Percentiles rank a stretch among this genome's conserved stretches.
phyloP scores from a whole-genome alignment of 1,284 basidiomycete species.

The Chalciporus sp. region DNA sequence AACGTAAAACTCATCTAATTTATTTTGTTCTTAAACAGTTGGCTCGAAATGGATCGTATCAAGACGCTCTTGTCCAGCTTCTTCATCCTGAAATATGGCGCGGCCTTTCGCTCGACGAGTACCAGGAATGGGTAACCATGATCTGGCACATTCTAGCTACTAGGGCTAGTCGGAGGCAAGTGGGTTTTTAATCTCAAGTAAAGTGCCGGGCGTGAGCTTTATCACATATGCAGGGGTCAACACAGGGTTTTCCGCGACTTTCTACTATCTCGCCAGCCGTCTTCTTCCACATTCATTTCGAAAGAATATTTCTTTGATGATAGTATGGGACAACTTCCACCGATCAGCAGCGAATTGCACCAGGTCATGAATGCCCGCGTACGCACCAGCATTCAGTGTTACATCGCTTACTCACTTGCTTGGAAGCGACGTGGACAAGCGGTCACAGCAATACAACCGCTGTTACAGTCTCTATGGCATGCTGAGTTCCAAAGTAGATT shows the following conservation, averaged over 20 bases:
- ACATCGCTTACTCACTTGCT: slow-evolving; percentile 6
- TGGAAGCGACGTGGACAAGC: slow-evolving; percentile 57
- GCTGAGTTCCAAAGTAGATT: slow-evolving; percentile 76
- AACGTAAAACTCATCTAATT: slow-evolving; percentile 11
- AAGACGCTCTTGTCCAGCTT: slow-evolving; percentile 60
- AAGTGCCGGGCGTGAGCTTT: slow-evolving; percentile 24
- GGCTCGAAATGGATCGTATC: slow-evolving; percentile 69
- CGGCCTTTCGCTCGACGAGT: slow-evolving; percentile 62
- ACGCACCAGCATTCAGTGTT: slow-evolving; percentile 23
- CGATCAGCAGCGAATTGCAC: slow-evolving; percentile 61
- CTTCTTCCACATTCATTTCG: slow-evolving; percentile 45
- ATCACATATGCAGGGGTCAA: slow-evolving; percentile 51
- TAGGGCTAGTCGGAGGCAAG: slow-evolving; percentile 67
- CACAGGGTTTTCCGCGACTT: slow-evolving; percentile 63
- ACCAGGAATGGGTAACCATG: slow-evolving; percentile 67
- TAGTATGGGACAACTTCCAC: slow-evolving; percentile 40
- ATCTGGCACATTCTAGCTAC: slow-evolving; percentile 76
- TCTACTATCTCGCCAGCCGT: slow-evolving; percentile 60
- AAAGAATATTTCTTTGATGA: slow-evolving; percentile 55
- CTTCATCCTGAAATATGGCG: slow-evolving; percentile 72
- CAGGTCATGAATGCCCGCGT: slow-evolving; percentile 67
- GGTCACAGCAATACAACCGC: slow-evolving; percentile 59
- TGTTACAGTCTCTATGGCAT: slow-evolving; percentile 74
- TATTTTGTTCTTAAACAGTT: slow-evolving; percentile 44
- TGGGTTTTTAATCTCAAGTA: slow-evolving; percentile 14